Percentiles rank a stretch among this genome's conserved stretches.
Conservation (phyloP, 73 alveolate genomes). For the Paramecium pentaurelia region DNA sequence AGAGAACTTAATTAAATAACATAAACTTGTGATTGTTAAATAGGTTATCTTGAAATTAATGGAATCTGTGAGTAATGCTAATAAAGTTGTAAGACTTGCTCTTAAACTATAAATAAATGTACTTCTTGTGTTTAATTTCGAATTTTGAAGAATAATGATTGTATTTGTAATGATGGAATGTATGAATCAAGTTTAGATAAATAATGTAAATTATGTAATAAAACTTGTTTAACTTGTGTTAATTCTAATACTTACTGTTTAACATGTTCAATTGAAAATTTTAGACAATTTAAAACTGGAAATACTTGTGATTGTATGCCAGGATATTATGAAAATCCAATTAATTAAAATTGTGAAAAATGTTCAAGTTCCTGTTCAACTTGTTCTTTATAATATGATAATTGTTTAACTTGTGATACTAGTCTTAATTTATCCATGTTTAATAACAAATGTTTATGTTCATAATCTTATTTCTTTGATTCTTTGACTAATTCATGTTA, state of each 20-base stretch:
- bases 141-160: background rate
- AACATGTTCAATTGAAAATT: background rate
- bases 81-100: background rate
- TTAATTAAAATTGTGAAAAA: background rate
- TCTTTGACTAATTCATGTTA: background rate
- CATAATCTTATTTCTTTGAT: background rate
- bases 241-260: background rate
- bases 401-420: background rate
- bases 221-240: background rate
- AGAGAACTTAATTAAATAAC: background rate
- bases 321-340: background rate
- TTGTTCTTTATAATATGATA: background rate
- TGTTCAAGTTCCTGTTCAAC: background rate
- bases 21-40: background rate
- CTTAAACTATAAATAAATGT: background rate
- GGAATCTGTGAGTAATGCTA: background rate
- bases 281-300: background rate
- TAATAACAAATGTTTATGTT: background rate
- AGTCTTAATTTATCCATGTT: background rate
- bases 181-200: background rate
- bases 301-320: background rate
- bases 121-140: background rate
- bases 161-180: background rate
- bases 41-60: background rate
- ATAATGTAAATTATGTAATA: background rate